A percentile compares a stretch with the other conserved stretches of the same genome.
These are phyloP conservation scores for Graphilbum fragrans DNA, from an alignment of 2,329 filamentous ascomycete genomes.

Conservation along the genomic window DNA sequence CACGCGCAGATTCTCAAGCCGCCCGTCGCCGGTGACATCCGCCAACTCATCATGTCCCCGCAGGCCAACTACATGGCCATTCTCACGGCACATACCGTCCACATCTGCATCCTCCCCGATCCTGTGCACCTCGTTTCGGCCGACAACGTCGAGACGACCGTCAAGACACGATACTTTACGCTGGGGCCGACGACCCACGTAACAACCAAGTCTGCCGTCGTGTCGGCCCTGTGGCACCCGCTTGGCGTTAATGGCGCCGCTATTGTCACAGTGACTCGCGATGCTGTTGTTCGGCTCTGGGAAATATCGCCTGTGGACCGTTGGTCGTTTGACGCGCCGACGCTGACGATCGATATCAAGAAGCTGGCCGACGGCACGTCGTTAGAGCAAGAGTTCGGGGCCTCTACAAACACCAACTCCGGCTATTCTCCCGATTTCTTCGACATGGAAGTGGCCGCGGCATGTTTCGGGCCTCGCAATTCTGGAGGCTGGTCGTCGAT, in stretches of 20 bases:
- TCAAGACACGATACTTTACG: conserved; percentile 78
- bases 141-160: conserved; percentile 47
- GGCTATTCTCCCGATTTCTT: conserved; percentile 80
- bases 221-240: conserved; percentile 84
- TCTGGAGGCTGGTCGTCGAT: conserved; percentile 87
- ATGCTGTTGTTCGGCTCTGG: conserved; percentile 84
- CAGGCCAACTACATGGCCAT: conserved; percentile 73
- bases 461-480: conserved; percentile 57
- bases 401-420: conserved; percentile 63
- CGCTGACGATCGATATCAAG: conserved; percentile 75
- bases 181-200: conserved; percentile 90
- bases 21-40: conserved; percentile 69
- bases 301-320: conserved; percentile 74
- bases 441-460: conserved; percentile 88
- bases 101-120: conserved; percentile 78
- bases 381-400: conserved; percentile 71
- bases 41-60: conserved; percentile 75
- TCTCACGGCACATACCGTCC: conserved; percentile 74
- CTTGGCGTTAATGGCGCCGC: conserved; percentile 71
- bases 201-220: conserved; percentile 68
- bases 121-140: conserved; percentile 59
- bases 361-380: conserved; percentile 78
- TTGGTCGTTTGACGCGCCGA: conserved; percentile 76
- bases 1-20: conserved; percentile 57
- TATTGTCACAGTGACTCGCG: conserved; percentile 76